Base-by-base conservation (phyloP, 148 eudicot genomes). In the Bassia scoparia region DNA sequence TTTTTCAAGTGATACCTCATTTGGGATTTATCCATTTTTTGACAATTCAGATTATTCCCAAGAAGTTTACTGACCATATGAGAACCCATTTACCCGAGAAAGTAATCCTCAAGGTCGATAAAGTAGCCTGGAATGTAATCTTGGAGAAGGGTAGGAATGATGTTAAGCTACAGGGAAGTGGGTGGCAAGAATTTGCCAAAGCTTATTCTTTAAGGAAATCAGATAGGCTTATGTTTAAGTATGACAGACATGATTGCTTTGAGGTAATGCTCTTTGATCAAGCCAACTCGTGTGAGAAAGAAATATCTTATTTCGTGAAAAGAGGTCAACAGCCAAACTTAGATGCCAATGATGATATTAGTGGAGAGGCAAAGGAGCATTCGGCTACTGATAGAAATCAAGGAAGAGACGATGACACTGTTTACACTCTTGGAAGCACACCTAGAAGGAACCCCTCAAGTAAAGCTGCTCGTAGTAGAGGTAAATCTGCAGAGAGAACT, bases 151-250 rank as follows among this genome's bases (percentile, higher is more conserved):
- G 26, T 33, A 59, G 67, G 27, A 64, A 67, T 8, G 56, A 56
- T 43, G 66, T 69, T 27, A 10, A 41, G 44, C 41, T 67, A 1
- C 52, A 67, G 43, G 77, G 77, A 55, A 20, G 54, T 43, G 71
- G 38, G 9, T 75, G 77, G 77, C 59, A 75, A 67, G 65, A 66
- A n/a, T 75, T 75, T 75, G 56, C 41, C 7, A 68, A 76, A 76
- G 73, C 78, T 31, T 75, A 75, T 58, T 75, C 72, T 11, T 58
- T 75, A 21, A 68, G 46, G 20, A 58, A 75, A 59, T 70, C 33
- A 30, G 72, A 68, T 60, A 44, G 67, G n/a, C 72, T 75, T 43
- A 10, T 44, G 15, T 75, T 55, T 20, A 75, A 43, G 65, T 75
- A 75, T 43, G 68, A 68, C 18, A 54, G 67, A 31, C 69, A 24